phyloP scores from a whole-genome alignment of 768 basidiomycete species.

The Hericium rajendrae region DNA sequence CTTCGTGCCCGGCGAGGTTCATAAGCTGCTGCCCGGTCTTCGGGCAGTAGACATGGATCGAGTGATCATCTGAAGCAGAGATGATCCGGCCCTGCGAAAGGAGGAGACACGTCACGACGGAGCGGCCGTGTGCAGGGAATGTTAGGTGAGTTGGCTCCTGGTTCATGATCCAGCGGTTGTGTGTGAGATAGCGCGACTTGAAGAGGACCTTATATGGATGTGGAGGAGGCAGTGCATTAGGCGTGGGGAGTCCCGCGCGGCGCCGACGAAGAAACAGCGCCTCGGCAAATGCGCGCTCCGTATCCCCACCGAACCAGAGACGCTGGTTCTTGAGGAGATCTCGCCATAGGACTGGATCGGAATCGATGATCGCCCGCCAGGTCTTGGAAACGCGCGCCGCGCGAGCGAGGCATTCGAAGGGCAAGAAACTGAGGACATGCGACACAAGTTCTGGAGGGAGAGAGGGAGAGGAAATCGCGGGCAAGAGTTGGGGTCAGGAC shows the following conservation, averaged over 20 bases:
- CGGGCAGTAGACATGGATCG: conserved; percentile 93
- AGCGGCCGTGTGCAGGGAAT: conserved; percentile 81
- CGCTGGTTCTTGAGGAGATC: conserved; percentile 75
- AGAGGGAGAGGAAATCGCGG: conserved; percentile 86
- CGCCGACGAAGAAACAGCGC: conserved; percentile 56
- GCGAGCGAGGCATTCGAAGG: conserved; percentile 72
- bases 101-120: conserved; percentile 92
- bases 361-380: conserved; percentile 90
- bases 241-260: conserved; percentile 28
- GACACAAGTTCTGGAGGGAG: conserved; percentile 90
- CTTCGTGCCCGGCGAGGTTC: conserved; percentile 82
- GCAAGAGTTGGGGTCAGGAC: conserved; percentile 86
- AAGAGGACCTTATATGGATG: conserved; percentile 91
- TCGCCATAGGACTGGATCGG: conserved; percentile 83
- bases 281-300: conserved; percentile 71
- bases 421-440: conserved; percentile 77
- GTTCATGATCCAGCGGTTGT: conserved; percentile 71
- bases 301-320: conserved; percentile 84
- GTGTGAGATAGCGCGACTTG: conserved; percentile 78
- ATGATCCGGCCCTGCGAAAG: conserved; percentile 94
- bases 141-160: conserved; percentile 65
- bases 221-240: conserved; percentile 52
- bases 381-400: conserved; percentile 82
- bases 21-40: conserved; percentile 64
- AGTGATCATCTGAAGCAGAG: conserved; percentile 94